These are phyloP conservation scores for Xylaria sp. DNA, from an alignment of 2,329 filamentous ascomycete genomes.

Conservation along the genomic window DNA sequence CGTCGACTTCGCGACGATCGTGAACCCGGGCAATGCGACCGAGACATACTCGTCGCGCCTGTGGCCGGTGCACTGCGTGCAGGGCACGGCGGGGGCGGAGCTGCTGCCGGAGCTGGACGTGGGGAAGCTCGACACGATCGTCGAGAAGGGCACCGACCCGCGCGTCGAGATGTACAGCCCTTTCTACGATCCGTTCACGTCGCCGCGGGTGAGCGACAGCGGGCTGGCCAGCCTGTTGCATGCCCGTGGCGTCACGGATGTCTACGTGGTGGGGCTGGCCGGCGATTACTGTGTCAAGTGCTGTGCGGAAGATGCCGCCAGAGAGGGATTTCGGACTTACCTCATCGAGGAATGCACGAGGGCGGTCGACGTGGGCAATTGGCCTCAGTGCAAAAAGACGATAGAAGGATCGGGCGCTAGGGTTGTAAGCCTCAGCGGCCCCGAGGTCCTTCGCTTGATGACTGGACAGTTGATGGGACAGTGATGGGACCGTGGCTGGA, in stretches of 20 bases:
- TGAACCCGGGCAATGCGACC: constrained; percentile 66
- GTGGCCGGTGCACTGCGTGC: constrained; percentile 92
- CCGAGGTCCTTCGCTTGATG: constrained; percentile 60
- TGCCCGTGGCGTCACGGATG: constrained; percentile 68
- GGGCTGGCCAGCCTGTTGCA: constrained; percentile 66
- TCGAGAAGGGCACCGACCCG: constrained; percentile 79
- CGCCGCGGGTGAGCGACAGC: constrained; percentile 64
- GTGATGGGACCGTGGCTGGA: too few species aligned
- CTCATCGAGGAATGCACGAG: constrained; percentile 80
- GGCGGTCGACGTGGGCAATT: constrained; percentile 68
- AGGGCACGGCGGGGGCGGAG: constrained; percentile 71
- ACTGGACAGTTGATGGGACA: constrained; percentile 22
- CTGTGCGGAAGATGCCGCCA: constrained; percentile 78
- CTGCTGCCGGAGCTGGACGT: constrained; percentile 74
- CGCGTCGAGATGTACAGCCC: constrained; percentile 92
- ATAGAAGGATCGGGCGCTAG: constrained; percentile 65
- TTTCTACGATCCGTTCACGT: constrained; percentile 80
- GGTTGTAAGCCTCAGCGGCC: constrained; percentile 63
- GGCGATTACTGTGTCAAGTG: constrained; percentile 87
- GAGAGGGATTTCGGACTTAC: constrained; percentile 76
- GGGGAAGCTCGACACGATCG: constrained; percentile 63
- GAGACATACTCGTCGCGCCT: constrained; percentile 72
- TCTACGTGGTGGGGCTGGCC: constrained; percentile 86
- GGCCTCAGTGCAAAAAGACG: constrained; percentile 60
- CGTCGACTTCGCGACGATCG: constrained; percentile 65